Evolutionary conservation across 2,329 filamentous ascomycete species (phyloP), one percentile per base, ranked within the genome.

Genomic region (Hypoxylon sp.): DNA sequence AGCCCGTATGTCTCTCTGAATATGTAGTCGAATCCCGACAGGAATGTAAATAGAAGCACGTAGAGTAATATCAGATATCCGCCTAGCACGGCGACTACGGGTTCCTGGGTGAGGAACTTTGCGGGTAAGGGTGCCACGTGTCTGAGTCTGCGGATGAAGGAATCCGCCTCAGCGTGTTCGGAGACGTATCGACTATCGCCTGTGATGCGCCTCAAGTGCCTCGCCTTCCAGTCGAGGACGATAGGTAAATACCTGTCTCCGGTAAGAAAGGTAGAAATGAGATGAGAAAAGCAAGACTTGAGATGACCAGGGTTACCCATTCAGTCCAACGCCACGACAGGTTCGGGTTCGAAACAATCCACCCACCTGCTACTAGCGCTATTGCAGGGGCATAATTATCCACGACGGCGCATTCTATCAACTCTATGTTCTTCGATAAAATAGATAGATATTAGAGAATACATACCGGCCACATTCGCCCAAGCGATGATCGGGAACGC

Each of bases 1-100:
- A 85, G 81, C 3, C 78, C 75, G 71, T 88, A 84, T 0, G 83
- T 85, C 2, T 84, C 78, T 33, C 78, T 76, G 77, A 88, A 87
- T 72, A 87, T 83, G 74, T 81, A 85, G 9, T 82, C 79, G 70
- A 85, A 87, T 1, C 85, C 85, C 11, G 84, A 83, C 9, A 86
- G 81, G 64, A 83, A 82, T 9, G 79, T 79, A 71, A 85, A 83
- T 6, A 86, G 76, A 3, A 83, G 76, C 19, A 81, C 76, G 68
- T 84, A 85, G 39, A 85, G 75, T 42, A 87, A 77, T 0, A 84
- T 81, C 17, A 86, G 78, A 67, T 83, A 85, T 14, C 84, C 73
- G 0, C 83, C 82, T 8, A 83, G 72, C 2, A 83, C 74, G 1
- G 86, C 77, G 46, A 87, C 81, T 67, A 86, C 83, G 0, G 83